Evolutionary conservation across 2,329 filamentous ascomycete genomes (phyloP).

Genomic region (Ceratocystiopsis minuta): DNA sequence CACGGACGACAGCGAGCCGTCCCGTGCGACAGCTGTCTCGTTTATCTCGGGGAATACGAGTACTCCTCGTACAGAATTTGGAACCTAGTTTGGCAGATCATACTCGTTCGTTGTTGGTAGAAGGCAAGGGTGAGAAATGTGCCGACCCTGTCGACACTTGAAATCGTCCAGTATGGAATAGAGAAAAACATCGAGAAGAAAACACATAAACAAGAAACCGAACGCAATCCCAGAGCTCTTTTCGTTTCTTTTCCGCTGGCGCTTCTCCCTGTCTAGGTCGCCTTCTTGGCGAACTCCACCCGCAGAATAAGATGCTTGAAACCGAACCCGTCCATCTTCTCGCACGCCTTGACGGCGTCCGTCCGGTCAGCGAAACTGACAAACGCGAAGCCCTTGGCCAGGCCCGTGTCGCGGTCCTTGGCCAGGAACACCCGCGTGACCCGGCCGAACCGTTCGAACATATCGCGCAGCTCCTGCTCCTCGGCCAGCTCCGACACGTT

Average conservation of each 20-base stretch:
- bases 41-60: too few species aligned
- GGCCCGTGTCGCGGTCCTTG: constrained; percentile 88
- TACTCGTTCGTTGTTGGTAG: too few species aligned
- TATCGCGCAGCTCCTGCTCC: constrained; percentile 83
- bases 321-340: constrained; percentile 94
- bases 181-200: too few species aligned
- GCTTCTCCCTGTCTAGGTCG: constrained; percentile 15
- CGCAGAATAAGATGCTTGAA: constrained; percentile 75
- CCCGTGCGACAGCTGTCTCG: too few species aligned
- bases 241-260: background rate
- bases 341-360: constrained; percentile 82
- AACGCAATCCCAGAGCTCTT: background rate
- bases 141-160: background rate
- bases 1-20: too few species aligned
- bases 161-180: too few species aligned
- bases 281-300: constrained; percentile 76
- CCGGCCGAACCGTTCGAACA: constrained; percentile 94
- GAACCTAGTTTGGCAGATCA: too few species aligned
- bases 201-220: background rate
- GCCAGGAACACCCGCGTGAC: constrained; percentile 96
- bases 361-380: constrained; percentile 85
- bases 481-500: constrained; percentile 98
- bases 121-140: background rate
- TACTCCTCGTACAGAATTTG: too few species aligned
- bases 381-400: constrained; percentile 97